Percentiles rank a stretch among this genome's conserved stretches.
Evolutionary conservation across 2,329 filamentous ascomycete genomes (phyloP).

Genomic region (Sporothrix brunneoviolacea): DNA sequence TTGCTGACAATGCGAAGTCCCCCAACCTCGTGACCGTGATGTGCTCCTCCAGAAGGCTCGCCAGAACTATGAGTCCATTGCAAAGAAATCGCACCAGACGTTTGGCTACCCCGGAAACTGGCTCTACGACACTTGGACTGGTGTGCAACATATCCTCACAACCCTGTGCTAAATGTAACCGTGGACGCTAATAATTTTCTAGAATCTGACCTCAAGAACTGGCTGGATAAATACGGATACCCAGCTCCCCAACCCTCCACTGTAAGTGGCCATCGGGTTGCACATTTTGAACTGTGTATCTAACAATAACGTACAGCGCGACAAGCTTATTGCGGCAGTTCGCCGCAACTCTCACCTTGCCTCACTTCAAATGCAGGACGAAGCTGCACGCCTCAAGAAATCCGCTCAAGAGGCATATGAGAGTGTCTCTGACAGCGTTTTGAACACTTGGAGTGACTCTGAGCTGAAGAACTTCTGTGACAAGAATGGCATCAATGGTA

Average conservation of each 20-base stretch:
- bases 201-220: slow-evolving; percentile 88
- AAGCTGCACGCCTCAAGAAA: slow-evolving; percentile 53
- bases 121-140: slow-evolving; percentile 83
- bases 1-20: slow-evolving; percentile 40
- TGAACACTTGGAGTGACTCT: slow-evolving; percentile 83
- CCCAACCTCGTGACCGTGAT: slow-evolving; percentile 82
- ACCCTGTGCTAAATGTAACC: background rate
- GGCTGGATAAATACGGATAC: slow-evolving; percentile 83
- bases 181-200: background rate
- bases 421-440: slow-evolving; percentile 72
- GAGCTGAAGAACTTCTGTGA: slow-evolving; percentile 90
- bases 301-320: slow-evolving; percentile 44
- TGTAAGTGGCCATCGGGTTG: slow-evolving; percentile 24
- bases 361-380: slow-evolving; percentile 58
- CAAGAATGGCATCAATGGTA: slow-evolving; percentile 67
- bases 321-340: slow-evolving; percentile 81
- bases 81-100: slow-evolving; percentile 69
- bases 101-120: slow-evolving; percentile 87
- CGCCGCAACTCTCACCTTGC: slow-evolving; percentile 85
- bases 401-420: slow-evolving; percentile 64
- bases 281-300: too few relatives aligned
- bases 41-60: slow-evolving; percentile 70
- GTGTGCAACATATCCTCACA: slow-evolving; percentile 18
- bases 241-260: slow-evolving; percentile 75
- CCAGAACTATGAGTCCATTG: slow-evolving; percentile 70